Evolutionary conservation across 495 filamentous ascomycete species (phyloP).

Genomic region (Annulohypoxylon moriforme): DNA sequence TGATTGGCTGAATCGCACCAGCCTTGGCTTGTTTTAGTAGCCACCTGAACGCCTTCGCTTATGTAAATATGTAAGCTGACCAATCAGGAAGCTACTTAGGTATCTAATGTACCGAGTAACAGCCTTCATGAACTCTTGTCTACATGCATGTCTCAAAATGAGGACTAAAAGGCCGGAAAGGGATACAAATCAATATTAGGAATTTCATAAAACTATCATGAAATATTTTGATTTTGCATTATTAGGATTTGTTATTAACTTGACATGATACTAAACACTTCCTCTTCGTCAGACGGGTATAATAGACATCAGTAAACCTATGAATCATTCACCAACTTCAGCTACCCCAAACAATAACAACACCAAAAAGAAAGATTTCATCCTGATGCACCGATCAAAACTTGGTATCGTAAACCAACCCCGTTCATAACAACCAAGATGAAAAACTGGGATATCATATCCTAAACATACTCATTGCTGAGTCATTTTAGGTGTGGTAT

Average conservation of each 20-base stretch:
- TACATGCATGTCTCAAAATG: background rate
- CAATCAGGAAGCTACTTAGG: background rate
- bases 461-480: background rate
- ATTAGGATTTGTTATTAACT: conserved; percentile 27
- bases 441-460: background rate
- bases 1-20: conserved; percentile 41
- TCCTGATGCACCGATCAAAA: background rate
- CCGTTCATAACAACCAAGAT: background rate
- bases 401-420: conserved; percentile 18
- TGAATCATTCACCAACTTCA: conserved; percentile 18
- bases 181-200: background rate
- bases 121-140: background rate
- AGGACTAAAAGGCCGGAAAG: background rate
- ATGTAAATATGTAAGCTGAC: conserved; percentile 12
- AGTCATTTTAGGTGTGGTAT: background rate
- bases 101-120: background rate
- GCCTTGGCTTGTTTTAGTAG: conserved; percentile 38
- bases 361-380: background rate
- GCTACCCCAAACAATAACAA: background rate
- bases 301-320: conserved; percentile 31
- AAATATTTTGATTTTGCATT: conserved; percentile 21
- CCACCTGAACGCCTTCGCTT: conserved; percentile 18
- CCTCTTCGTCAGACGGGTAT: conserved; percentile 35
- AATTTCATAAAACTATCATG: background rate
- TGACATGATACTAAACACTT: conserved; percentile 12